Percentiles rank a stretch among this genome's conserved stretches.
phyloP scores from a whole-genome alignment of 352 stramenopile genomes.

The Peronospora destructor region DNA sequence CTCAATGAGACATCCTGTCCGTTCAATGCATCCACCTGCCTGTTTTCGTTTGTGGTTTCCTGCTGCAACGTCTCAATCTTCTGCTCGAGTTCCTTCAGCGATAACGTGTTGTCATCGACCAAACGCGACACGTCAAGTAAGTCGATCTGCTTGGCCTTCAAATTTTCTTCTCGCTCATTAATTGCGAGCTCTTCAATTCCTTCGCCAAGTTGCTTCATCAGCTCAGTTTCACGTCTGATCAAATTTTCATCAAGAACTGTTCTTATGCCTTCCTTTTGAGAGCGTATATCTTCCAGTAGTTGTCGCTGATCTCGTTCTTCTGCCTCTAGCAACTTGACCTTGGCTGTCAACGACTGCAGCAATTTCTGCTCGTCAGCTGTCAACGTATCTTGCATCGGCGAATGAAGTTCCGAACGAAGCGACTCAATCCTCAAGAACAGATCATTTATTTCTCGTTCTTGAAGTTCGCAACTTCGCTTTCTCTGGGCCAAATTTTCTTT shows the following conservation, averaged over 20 bases:
- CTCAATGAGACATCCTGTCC: conserved; percentile 52
- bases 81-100: conserved; percentile 55
- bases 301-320: conserved; percentile 82
- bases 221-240: conserved; percentile 72
- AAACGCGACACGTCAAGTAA: conserved; percentile 72
- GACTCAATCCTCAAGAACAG: conserved; percentile 48
- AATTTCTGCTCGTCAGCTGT: conserved; percentile 41
- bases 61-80: conserved; percentile 52
- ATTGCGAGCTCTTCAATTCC: conserved; percentile 51
- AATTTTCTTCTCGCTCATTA: conserved; percentile 55
- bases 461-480: conserved; percentile 40
- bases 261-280: conserved; percentile 83
- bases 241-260: conserved; percentile 91
- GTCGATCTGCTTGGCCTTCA: conserved; percentile 88
- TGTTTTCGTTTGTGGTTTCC: conserved; percentile 41
- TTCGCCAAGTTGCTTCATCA: conserved; percentile 51
- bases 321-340: conserved; percentile 73
- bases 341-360: conserved; percentile 54
- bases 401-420: conserved; percentile 49
- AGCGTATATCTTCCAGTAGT: conserved; percentile 83
- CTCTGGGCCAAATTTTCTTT: conserved; percentile 50
- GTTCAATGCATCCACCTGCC: conserved; percentile 42
- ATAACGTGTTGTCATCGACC: conserved; percentile 57
- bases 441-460: conserved; percentile 60
- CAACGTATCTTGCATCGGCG: conserved; percentile 73